Percentiles rank a stretch among this genome's conserved stretches.
phyloP scores from a whole-genome alignment of 352 stramenopile species.

The Sclerospora graminicola region DNA sequence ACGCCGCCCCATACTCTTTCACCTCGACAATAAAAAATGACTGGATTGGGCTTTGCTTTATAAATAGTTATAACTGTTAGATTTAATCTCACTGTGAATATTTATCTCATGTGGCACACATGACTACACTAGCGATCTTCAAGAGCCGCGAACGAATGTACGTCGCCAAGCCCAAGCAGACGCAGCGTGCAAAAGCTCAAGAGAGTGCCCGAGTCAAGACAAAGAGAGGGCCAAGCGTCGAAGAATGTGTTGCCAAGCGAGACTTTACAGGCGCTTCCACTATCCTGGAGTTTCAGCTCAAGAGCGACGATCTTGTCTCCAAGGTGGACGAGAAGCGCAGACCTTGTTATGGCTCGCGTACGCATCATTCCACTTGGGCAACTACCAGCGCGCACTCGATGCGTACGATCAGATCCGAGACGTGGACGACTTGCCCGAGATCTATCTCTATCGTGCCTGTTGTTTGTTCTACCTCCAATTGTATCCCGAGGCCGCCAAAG shows the following conservation, averaged over 20 bases:
- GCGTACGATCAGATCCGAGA: too few relatives aligned
- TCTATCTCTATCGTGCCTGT: too few relatives aligned
- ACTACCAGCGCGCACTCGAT: constrained; percentile 92
- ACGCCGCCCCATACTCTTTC: constrained; percentile 12
- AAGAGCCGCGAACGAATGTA: too few relatives aligned
- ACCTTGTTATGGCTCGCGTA: constrained; percentile 92
- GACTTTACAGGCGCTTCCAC: constrained; percentile 93
- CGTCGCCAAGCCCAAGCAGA: too few relatives aligned
- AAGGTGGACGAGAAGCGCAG: constrained; percentile 44
- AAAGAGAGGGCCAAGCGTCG: constrained; percentile 50
- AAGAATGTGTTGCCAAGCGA: constrained; percentile 78
- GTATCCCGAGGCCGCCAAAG: too few relatives aligned
- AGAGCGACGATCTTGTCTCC: constrained; percentile 87
- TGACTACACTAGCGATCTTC: constrained; percentile 13
- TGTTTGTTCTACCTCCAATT: too few relatives aligned
- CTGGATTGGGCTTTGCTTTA: background rate
- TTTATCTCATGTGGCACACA: background rate
- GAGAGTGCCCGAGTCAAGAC: too few relatives aligned
- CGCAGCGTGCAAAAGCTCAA: too few relatives aligned
- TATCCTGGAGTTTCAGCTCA: constrained; percentile 92
- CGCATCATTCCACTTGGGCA: constrained; percentile 89
- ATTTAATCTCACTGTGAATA: too few relatives aligned
- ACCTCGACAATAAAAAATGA: constrained; percentile 1
- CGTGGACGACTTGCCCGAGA: constrained; percentile 51
- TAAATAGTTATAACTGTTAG: background rate